Conservation (phyloP, 306 rosid species). For the Dalbergia oliveri region DNA sequence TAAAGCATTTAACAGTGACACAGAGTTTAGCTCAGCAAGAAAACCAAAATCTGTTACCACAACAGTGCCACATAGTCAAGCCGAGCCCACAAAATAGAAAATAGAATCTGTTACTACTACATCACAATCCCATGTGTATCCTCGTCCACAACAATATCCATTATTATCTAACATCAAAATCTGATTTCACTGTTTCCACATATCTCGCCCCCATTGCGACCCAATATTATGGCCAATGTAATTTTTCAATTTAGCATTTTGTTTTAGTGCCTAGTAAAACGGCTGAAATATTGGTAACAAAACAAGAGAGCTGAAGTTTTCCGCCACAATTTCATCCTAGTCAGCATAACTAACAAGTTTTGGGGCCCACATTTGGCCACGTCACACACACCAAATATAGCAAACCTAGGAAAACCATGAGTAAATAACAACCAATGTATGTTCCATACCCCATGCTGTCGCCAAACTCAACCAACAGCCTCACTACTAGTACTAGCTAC, state of each 20-base stretch:
- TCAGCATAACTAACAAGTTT: constrained; percentile 35
- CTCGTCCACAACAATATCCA: neutral
- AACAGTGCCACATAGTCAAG: neutral
- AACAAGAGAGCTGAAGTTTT: constrained; percentile 37
- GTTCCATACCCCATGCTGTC: neutral
- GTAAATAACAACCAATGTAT: constrained; percentile 1
- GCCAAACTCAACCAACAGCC: neutral
- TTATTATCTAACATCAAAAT: neutral
- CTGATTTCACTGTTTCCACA: neutral
- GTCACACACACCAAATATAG: constrained; percentile 30
- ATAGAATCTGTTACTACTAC: neutral
- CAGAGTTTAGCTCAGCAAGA: neutral
- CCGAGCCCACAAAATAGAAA: neutral
- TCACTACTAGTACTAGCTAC: neutral
- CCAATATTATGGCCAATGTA: neutral
- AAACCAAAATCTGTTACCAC: neutral
- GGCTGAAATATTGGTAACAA: constrained; percentile 30
- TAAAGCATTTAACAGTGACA: neutral
- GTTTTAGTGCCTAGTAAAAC: constrained; percentile 44
- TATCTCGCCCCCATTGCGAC: neutral
- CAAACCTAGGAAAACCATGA: constrained; percentile 26
- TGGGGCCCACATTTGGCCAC: constrained; percentile 32
- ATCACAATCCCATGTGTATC: neutral
- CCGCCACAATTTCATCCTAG: constrained; percentile 10
- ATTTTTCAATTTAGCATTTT: neutral